phyloP scores from a whole-genome alignment of 208 protist genomes.

The Wallacemonas sp. region DNA sequence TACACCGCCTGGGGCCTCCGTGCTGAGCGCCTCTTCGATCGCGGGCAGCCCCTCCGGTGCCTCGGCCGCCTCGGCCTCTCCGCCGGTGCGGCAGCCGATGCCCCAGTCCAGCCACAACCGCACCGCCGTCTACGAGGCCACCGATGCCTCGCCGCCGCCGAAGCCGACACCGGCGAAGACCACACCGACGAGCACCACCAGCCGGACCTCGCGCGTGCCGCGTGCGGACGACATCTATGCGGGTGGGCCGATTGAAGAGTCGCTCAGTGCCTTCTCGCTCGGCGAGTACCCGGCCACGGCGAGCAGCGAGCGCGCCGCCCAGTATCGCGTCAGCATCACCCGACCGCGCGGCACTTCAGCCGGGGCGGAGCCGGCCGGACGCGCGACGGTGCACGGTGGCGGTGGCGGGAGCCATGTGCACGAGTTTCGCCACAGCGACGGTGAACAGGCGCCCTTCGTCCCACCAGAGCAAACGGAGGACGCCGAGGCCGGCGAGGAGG shows the following conservation, averaged over 20 bases:
- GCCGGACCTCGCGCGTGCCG: too few species aligned
- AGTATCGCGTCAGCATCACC: conserved; percentile 21
- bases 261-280: neutral
- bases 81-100: conserved; percentile 3
- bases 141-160: neutral
- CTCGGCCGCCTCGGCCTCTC: conserved; percentile 6
- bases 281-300: neutral
- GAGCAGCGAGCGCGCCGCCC: conserved; percentile 9
- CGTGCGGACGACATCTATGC: too few species aligned
- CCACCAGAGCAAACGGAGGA: too few species aligned
- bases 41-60: neutral
- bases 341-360: neutral
- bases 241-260: neutral
- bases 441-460: too few species aligned
- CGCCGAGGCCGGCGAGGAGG: neutral
- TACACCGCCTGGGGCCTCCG: neutral
- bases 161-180: neutral
- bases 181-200: neutral
- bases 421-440: too few species aligned
- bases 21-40: neutral
- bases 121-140: conserved; percentile 10
- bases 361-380: neutral
- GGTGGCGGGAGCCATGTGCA: neutral
- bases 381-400: neutral
- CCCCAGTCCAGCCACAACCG: neutral